Evolutionary conservation across 208 protist genomes (phyloP), one percentile per base, ranked within the genome.

Genomic region (Eutreptiella sp.): DNA sequence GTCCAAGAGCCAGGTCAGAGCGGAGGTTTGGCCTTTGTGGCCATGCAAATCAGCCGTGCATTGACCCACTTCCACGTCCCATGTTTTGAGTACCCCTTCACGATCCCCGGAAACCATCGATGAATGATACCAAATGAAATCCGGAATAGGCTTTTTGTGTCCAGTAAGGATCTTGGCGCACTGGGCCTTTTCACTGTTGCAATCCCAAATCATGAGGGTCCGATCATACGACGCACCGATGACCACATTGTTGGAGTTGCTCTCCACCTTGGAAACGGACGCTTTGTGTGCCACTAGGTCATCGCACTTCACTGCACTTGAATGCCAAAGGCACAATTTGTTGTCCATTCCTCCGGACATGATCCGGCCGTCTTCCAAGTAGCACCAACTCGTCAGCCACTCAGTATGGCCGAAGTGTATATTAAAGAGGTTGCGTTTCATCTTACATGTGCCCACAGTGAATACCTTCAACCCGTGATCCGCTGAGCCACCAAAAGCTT

Each of bases 291-390:
- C 85, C 0, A 87, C 68, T 0, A 91, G 59, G 42, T 91, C 83
- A 7, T 66, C 66, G 68, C 85, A 91, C 11, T 83, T 75, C 1
- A 70, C 74, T 1, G 70, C 67, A 0, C 75, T 70, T 4, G 46
- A 31, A 43, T 75, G 65, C 85, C 85, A 91, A n/a, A 91, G 67
- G 60, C 85, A 91, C 57, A 91, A 57, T 70, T 89, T 89, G 39
- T 72, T 82, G 68, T 91, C 85, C 85, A 89, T 89, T 9, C 83
- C 85, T 14, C 85, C 85, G 1, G 81, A 88, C 24, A 91, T 45
- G 29, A 91, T 76, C 3, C 75, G 63, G 28, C 84, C 77, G 33
- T 66, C 58, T 34, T 67, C 54, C n/a, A 89, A 60, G 46, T 81
- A 88, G 35, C 65, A 75, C 46, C 83, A 88, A 31, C 70, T 64